Percentiles rank a stretch among this genome's conserved stretches.
Evolutionary conservation across 805 yeast genomes (phyloP).

Genomic region (Sungouiozyma intestinalis): DNA sequence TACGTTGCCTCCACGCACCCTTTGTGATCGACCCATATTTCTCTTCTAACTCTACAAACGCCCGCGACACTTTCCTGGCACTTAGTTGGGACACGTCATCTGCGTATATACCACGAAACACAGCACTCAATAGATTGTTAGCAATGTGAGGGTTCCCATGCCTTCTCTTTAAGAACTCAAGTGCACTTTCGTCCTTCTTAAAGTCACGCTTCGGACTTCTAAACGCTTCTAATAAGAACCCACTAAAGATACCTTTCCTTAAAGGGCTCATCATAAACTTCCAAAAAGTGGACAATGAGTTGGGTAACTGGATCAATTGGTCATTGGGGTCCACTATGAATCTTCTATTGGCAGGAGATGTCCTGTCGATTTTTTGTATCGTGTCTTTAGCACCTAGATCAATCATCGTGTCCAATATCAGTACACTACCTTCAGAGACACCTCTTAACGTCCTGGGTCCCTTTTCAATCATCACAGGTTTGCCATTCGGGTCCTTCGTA

Average conservation of each 20-base stretch:
- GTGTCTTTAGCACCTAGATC: conserved; percentile 37
- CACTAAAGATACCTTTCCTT: conserved; percentile 34
- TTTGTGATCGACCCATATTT: conserved; percentile 48
- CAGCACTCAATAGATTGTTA: conserved; percentile 62
- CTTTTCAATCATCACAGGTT: conserved; percentile 44
- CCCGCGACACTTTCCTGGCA: conserved; percentile 48
- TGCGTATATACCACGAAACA: conserved; percentile 84
- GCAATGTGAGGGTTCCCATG: conserved; percentile 42
- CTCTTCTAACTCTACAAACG: conserved; percentile 46
- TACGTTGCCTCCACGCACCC: conserved; percentile 24
- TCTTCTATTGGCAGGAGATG: conserved; percentile 60
- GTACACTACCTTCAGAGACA: conserved; percentile 62
- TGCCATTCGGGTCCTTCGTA: conserved; percentile 24
- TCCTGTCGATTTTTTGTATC: conserved; percentile 47
- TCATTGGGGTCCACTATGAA: conserved; percentile 43
- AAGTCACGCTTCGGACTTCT: conserved; percentile 19
- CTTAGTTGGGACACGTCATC: conserved; percentile 66
- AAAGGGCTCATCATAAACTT: conserved; percentile 34
- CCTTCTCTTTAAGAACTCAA: conserved; percentile 54
- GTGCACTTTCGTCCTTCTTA: conserved; percentile 58
- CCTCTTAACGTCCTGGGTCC: conserved; percentile 92
- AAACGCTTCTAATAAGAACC: conserved; percentile 45
- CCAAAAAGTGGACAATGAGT: conserved; percentile 28
- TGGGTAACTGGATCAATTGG: conserved; percentile 46
- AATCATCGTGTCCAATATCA: conserved; percentile 50